Evolutionary conservation across 352 stramenopile genomes (phyloP), one percentile per base, ranked within the genome.

Genomic region (Albugo laibachii): DNA sequence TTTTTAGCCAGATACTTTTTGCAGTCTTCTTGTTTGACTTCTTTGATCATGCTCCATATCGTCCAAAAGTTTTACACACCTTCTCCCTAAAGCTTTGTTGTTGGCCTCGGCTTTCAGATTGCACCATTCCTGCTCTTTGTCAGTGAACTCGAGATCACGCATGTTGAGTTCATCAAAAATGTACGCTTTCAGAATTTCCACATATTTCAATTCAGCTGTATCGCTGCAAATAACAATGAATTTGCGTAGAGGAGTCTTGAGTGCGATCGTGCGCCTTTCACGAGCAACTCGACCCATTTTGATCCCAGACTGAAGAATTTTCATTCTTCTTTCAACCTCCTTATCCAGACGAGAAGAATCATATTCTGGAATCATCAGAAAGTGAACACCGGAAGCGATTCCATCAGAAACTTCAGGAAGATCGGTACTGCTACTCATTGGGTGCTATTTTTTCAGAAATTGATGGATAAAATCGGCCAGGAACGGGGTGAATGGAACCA

Each of bases 391-490:
- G 53, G 87, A 88, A 48, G 93, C 92, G 37, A 92, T 68, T 36
- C 80, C 79, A 37, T 96, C 87, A 15, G 80, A 80, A 53, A 96
- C 93, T 41, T 83, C 76, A 4, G 70, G 66, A 31, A 91, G 66
- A 20, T 15, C 57, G 47, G 57, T 63, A 13, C 67, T 57, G 10
- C 53, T 54, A 53, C 70, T 69, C 47, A 74, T 67, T 34, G 93
- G 91, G 71, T 98, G 89, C 54, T 97, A 86, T 54, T 97, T 92
- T 50, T 93, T 78, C 31, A 99, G 70, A 55, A 97, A 93, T 63
- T 98, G 95, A 69, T 99, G 99, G 59, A 99, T 96, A 70, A 96
- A 99, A 67, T 99, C 96, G 6, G 95, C 87, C 53, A 99, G 98
- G 71, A 99, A 99, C 18, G 96, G 96, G 45, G 95, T 99, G 72